A percentile compares a stretch with the other conserved stretches of the same genome.
Conservation (phyloP, 331 rosid species). For the Quercus tomentella region DNA sequence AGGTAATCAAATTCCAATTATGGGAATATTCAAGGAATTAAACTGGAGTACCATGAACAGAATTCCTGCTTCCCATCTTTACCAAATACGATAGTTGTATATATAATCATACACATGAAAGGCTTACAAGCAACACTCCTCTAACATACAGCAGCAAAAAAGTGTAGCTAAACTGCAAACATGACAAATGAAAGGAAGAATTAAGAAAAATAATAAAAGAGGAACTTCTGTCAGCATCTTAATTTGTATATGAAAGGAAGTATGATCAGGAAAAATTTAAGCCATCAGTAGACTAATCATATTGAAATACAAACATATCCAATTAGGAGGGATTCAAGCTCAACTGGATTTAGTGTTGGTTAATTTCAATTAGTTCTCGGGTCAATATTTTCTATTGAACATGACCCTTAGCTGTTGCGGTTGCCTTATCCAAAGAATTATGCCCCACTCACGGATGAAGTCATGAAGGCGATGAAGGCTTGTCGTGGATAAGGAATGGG, state of each 20-base stretch:
- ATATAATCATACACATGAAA: background rate
- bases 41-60: background rate
- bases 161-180: constrained; percentile 23
- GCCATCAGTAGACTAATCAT: background rate
- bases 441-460: no score
- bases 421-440: no score
- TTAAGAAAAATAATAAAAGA: background rate
- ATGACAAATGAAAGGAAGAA: background rate
- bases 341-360: background rate
- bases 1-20: background rate
- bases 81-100: background rate
- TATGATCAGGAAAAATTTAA: background rate
- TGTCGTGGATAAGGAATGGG: no score
- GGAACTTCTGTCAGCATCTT: background rate
- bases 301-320: background rate
- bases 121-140: constrained; percentile 21
- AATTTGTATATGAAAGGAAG: background rate
- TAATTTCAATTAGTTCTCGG: background rate
- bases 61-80: background rate
- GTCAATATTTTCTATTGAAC: background rate
- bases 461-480: no score
- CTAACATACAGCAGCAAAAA: constrained; percentile 31
- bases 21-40: background rate
- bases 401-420: background rate
- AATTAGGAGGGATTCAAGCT: background rate